Base-by-base conservation (phyloP, 1,284 basidiomycete species). In the Earliella scabrosa region DNA sequence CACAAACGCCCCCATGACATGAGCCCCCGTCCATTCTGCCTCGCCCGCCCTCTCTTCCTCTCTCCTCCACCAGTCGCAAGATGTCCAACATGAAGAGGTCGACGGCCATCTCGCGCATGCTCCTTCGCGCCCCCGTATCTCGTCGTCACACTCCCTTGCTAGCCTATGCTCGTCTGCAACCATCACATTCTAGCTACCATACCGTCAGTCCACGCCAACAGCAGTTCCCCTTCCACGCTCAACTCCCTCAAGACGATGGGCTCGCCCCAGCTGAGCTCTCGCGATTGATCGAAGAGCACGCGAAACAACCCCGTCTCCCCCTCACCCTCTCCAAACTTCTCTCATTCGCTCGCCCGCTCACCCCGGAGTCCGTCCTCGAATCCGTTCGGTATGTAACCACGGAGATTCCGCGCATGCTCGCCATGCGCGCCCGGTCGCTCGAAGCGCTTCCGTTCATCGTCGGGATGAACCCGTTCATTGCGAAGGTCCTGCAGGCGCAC, bases 401-500 rank as follows among this genome's bases (percentile, higher is more conserved):
- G 7, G 90, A 93, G 68, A 85, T 93, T 21, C 91, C 90, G 18
- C 79, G 86, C 27, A 77, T 90, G 47, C 79, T 93, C 34, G 88
- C 88, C 1, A 83, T 81, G 60, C 85, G 90, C 20, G 86, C 90
- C 32, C 81, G 82, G 35, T 85, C 85, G 23, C 75, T 93, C 48
- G 89, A 92, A 68, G 75, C 78, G 2, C 78, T 93, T 16, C 90
- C 90, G 1, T 93, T 89, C 73, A 95, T 97, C 48, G 93, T 95
- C 35, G 93, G 92, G 16, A 92, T 90, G 57, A 96, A 97, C 69
- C 94, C 94, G 4, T 93, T 91, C 73, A 84, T 97, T 29, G 82
- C 88, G 8, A 85, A 82, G 54, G 88, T 87, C 7, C 80, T 95
- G 52, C 77, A 88, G 53, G 80, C 89, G 11, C 92, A 94, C 73